Evolutionary conservation across 177 flowering plant genomes (phyloP).

Genomic region (Vitis hybrid): DNA sequence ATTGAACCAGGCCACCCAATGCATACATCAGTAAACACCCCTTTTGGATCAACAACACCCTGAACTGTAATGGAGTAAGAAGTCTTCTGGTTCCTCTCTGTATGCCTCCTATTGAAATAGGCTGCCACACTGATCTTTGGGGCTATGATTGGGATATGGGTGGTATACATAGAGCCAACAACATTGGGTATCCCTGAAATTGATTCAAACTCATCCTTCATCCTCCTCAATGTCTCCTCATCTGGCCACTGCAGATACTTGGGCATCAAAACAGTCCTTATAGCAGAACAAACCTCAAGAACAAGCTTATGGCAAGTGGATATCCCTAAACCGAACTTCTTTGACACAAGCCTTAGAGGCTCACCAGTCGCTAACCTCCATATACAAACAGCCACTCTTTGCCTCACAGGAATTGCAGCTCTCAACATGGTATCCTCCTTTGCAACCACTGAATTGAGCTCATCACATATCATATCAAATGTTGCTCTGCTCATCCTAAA

Average conservation of each 20-base stretch:
- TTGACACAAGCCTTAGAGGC: slow-evolving; percentile 52
- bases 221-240: slow-evolving; percentile 28
- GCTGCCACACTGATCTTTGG: slow-evolving; percentile 57
- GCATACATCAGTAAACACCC: slow-evolving; percentile 59
- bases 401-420: slow-evolving; percentile 53
- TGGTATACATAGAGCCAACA: slow-evolving; percentile 65
- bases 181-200: slow-evolving; percentile 54
- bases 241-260: slow-evolving; percentile 63
- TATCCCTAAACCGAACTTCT: slow-evolving; percentile 51
- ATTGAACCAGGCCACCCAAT: slow-evolving; percentile 72
- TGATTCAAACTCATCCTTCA: slow-evolving; percentile 38
- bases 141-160: slow-evolving; percentile 58
- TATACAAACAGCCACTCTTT: slow-evolving; percentile 56
- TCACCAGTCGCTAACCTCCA: slow-evolving; percentile 65
- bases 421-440: slow-evolving; percentile 56
- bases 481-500: slow-evolving; percentile 53
- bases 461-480: slow-evolving; percentile 52
- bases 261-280: slow-evolving; percentile 56
- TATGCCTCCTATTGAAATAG: slow-evolving; percentile 58
- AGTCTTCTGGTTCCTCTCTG: slow-evolving; percentile 61
- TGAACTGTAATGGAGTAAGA: slow-evolving; percentile 61
- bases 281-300: slow-evolving; percentile 61
- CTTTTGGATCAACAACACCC: slow-evolving; percentile 57
- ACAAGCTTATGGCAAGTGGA: slow-evolving; percentile 61
- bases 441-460: slow-evolving; percentile 44